phyloP scores from a whole-genome alignment of 345 rosid genomes.

The Kandelia obovata region DNA sequence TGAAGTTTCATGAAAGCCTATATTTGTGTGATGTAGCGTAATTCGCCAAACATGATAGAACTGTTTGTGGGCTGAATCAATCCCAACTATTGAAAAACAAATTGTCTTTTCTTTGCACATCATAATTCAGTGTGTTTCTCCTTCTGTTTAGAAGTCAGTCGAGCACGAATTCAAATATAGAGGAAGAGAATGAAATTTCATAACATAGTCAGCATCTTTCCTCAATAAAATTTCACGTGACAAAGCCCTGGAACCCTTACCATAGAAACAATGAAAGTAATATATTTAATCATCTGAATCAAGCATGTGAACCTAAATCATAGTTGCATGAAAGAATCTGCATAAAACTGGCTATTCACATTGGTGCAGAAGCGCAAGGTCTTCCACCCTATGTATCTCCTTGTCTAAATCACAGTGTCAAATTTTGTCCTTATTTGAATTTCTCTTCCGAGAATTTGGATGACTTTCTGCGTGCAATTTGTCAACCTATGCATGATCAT shows the following conservation, averaged over 20 bases:
- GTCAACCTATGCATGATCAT: too few relatives aligned
- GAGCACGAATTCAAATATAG: background rate
- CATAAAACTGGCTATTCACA: background rate
- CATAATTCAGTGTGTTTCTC: background rate
- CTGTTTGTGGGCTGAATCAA: background rate
- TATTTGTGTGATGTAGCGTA: conserved; percentile 8
- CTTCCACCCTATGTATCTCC: background rate
- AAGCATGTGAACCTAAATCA: background rate
- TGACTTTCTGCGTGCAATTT: too few relatives aligned
- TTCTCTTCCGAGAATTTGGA: too few relatives aligned
- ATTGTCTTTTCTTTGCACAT: background rate
- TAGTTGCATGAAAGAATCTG: background rate
- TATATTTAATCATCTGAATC: background rate
- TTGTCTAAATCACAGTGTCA: too few relatives aligned
- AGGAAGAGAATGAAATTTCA: background rate
- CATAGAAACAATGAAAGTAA: background rate
- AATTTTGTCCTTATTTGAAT: too few relatives aligned
- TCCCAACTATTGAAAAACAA: background rate
- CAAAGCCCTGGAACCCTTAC: background rate
- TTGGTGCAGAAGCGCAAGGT: background rate
- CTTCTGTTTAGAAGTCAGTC: background rate
- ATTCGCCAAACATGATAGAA: background rate
- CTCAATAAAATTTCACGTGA: background rate
- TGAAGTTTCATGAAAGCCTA: too few relatives aligned
- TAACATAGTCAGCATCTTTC: too few relatives aligned